These are phyloP conservation scores for Fomitopsis betulina DNA, from an alignment of 1,284 basidiomycete species.

Conservation along the genomic window DNA sequence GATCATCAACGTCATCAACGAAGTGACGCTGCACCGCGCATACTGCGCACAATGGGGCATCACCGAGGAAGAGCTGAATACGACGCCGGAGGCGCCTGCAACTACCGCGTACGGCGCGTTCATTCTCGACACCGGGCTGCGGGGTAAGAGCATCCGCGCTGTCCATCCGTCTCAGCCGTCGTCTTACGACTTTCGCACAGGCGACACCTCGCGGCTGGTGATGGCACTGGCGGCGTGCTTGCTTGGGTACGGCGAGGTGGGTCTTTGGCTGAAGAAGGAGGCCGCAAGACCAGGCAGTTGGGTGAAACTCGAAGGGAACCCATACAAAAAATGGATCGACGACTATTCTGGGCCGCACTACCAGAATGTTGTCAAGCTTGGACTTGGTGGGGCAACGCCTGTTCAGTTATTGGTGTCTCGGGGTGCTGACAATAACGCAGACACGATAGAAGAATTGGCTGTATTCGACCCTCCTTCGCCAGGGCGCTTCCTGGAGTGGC, in stretches of 20 bases:
- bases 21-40: slow-evolving; percentile 69
- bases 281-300: slow-evolving; percentile 43
- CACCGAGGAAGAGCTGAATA: slow-evolving; percentile 51
- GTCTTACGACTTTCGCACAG: slow-evolving; percentile 27
- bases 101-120: slow-evolving; percentile 88
- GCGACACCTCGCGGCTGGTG: slow-evolving; percentile 70
- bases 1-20: slow-evolving; percentile 61
- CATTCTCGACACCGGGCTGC: slow-evolving; percentile 73
- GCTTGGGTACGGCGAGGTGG: slow-evolving; percentile 94
- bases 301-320: slow-evolving; percentile 62
- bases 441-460: slow-evolving; percentile 56
- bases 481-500: slow-evolving; percentile 61
- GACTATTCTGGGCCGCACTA: slow-evolving; percentile 74
- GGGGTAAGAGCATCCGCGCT: slow-evolving; percentile 36
- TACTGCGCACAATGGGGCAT: slow-evolving; percentile 75
- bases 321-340: slow-evolving; percentile 79
- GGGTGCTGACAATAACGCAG: slow-evolving; percentile 32
- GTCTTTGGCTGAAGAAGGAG: slow-evolving; percentile 70
- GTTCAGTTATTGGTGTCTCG: not conserved
- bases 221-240: slow-evolving; percentile 86
- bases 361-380: slow-evolving; percentile 65
- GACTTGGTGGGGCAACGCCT: slow-evolving; percentile 52
- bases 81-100: slow-evolving; percentile 59
- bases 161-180: not conserved
- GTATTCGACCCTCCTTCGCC: slow-evolving; percentile 63